Percentiles rank a stretch among this genome's conserved stretches.
Conservation (phyloP, 192 early-diverging fungal species). For the Podila minutissima region DNA sequence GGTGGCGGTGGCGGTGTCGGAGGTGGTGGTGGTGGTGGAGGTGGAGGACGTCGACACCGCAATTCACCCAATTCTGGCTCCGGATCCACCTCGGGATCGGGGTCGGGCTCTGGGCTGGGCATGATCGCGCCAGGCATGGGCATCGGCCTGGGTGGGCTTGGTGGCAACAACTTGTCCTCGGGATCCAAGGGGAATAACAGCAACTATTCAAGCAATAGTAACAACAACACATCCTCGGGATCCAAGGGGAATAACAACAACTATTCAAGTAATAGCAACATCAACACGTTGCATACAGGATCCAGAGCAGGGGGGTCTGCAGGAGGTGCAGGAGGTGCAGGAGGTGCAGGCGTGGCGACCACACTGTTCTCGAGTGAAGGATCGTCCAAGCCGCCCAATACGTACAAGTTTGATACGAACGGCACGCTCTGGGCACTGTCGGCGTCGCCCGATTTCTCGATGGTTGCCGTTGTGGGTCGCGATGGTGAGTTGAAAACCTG, state of each 20-base stretch:
- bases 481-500: slow-evolving; percentile 61
- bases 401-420: slow-evolving; percentile 42
- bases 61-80: slow-evolving; percentile 17
- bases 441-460: slow-evolving; percentile 67
- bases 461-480: slow-evolving; percentile 73
- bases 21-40: not conserved
- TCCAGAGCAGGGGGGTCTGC: not conserved
- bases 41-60: slow-evolving; percentile 14
- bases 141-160: not conserved
- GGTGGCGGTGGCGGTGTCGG: slow-evolving; percentile 5
- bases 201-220: not conserved
- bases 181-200: not conserved
- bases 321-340: not conserved
- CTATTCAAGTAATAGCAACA: not conserved
- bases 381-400: not conserved
- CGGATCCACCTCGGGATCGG: not conserved
- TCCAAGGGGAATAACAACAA: not conserved
- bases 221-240: not conserved
- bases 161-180: not conserved
- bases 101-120: slow-evolving; percentile 5
- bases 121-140: not conserved
- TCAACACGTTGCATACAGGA: too few relatives aligned
- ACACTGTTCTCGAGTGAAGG: not conserved
- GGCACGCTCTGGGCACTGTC: slow-evolving; percentile 65
- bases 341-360: not conserved